A percentile compares a stretch with the other conserved stretches of the same genome.
Conservation (phyloP, 2,329 filamentous ascomycete species). For the Talaromyces atroroseus region DNA sequence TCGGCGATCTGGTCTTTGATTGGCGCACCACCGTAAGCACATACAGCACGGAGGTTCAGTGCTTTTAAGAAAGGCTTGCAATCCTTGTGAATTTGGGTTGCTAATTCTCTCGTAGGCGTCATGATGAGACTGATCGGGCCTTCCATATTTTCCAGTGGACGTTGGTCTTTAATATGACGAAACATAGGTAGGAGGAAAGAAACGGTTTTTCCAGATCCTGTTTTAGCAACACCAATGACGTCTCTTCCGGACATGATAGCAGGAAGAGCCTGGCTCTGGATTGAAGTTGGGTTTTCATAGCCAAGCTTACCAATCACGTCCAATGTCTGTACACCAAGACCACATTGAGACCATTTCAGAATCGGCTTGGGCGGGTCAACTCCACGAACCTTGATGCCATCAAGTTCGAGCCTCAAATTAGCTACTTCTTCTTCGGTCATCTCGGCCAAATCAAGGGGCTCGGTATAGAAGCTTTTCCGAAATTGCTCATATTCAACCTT, state of each 20-base stretch:
- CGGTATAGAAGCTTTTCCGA: slow-evolving; percentile 90
- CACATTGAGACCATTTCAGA: slow-evolving; percentile 94
- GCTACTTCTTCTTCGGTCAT: slow-evolving; percentile 81
- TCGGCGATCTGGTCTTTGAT: slow-evolving; percentile 98
- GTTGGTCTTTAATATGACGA: slow-evolving; percentile 92
- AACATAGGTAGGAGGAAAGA: slow-evolving; percentile 97
- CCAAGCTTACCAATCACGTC: slow-evolving; percentile 77
- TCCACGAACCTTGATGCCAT: slow-evolving; percentile 90
- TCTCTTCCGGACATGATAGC: slow-evolving; percentile 94
- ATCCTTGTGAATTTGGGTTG: slow-evolving; percentile 88
- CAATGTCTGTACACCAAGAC: slow-evolving; percentile 76
- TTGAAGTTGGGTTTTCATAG: slow-evolving; percentile 84
- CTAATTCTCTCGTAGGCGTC: slow-evolving; percentile 89
- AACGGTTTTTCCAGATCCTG: slow-evolving; percentile 94
- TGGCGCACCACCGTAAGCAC: slow-evolving; percentile 88
- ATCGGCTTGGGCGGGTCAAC: slow-evolving; percentile 88
- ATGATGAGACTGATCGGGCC: slow-evolving; percentile 85
- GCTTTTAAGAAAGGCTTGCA: slow-evolving; percentile 91
- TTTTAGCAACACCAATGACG: slow-evolving; percentile 94
- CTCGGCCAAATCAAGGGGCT: slow-evolving; percentile 74
- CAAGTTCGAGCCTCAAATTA: slow-evolving; percentile 76
- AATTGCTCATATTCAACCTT: slow-evolving; percentile 83
- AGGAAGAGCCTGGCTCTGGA: slow-evolving; percentile 91
- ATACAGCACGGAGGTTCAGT: slow-evolving; percentile 77
- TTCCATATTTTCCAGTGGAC: slow-evolving; percentile 72